Conservation (phyloP, 768 basidiomycete species). For the Dioszegia crocea region DNA sequence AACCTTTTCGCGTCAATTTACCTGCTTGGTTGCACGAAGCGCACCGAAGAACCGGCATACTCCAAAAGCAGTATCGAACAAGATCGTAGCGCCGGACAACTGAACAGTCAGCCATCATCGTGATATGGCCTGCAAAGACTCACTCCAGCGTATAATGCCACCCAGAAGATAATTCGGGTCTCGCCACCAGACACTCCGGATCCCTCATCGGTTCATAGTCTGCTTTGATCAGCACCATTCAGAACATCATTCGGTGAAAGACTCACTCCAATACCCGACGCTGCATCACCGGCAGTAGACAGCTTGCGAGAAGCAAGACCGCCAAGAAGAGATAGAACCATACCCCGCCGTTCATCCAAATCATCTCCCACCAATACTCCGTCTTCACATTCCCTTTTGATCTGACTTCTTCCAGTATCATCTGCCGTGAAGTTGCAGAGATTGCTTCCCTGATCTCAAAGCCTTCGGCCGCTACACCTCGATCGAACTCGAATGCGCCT, state of each 20-base stretch:
- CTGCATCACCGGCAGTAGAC: conserved; percentile 18
- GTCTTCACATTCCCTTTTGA: conserved; percentile 19
- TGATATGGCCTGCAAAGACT: background rate
- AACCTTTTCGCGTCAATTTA: background rate
- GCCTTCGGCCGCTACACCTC: too few species aligned
- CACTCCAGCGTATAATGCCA: conserved; percentile 23
- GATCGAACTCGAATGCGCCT: conserved; percentile 16
- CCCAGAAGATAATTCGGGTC: conserved; percentile 19
- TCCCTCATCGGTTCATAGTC: conserved; percentile 23
- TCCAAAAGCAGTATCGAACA: background rate
- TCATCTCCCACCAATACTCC: conserved; percentile 25
- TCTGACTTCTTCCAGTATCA: conserved; percentile 29
- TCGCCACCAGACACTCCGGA: background rate
- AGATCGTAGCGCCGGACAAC: conserved; percentile 13
- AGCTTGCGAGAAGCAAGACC: conserved; percentile 5
- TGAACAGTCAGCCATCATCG: background rate
- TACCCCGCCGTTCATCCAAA: conserved; percentile 15
- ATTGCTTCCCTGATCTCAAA: conserved; percentile 8
- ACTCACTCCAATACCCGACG: conserved; percentile 29
- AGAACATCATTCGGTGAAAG: too few species aligned
- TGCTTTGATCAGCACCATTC: conserved; percentile 1
- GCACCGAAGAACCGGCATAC: conserved; percentile 22
- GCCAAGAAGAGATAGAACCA: conserved; percentile 20
- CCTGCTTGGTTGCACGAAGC: conserved; percentile 16
- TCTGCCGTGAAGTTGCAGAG: conserved; percentile 28